Evolutionary conservation across 306 rosid species (phyloP).

Genomic region (Castanea sativa): DNA sequence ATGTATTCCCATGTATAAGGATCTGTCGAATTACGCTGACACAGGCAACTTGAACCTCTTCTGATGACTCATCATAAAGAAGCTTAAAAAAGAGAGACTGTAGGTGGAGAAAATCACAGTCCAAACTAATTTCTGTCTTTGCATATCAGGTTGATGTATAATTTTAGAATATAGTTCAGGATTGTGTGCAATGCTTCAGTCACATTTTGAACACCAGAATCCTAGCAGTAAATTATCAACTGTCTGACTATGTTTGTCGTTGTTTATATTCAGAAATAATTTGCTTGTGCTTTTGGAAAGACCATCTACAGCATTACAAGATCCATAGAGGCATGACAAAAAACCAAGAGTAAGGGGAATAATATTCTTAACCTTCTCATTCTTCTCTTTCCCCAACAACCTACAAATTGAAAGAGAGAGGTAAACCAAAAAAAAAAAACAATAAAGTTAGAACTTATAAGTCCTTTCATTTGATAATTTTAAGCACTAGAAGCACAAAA

Average conservation of each 20-base stretch:
- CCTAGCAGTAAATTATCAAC: slow-evolving; percentile 35
- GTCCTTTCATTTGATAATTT: background rate
- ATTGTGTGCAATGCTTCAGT: no score
- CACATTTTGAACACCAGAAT: no score
- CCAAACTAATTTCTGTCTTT: no score
- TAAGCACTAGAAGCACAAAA: background rate
- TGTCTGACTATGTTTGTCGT: slow-evolving; percentile 44
- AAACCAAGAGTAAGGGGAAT: slow-evolving; percentile 75
- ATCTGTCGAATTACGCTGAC: slow-evolving; percentile 62
- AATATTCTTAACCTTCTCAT: slow-evolving; percentile 50
- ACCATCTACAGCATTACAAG: slow-evolving; percentile 11
- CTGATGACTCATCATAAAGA: no score
- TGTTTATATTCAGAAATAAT: slow-evolving; percentile 39
- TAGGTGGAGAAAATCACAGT: no score
- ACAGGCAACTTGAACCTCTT: slow-evolving; percentile 58
- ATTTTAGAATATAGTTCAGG: no score
- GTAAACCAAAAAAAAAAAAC: slow-evolving; percentile 19
- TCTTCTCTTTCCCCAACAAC: slow-evolving; percentile 46
- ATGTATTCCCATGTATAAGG: slow-evolving; percentile 51
- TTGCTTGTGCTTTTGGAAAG: slow-evolving; percentile 44
- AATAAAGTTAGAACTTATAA: background rate
- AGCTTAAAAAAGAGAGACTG: no score
- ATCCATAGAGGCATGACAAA: no score
- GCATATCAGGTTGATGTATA: no score
- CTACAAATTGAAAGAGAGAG: slow-evolving; percentile 25